Base-by-base conservation (phyloP, 2,329 filamentous ascomycete species). In the Rhynchosporium agropyri region DNA sequence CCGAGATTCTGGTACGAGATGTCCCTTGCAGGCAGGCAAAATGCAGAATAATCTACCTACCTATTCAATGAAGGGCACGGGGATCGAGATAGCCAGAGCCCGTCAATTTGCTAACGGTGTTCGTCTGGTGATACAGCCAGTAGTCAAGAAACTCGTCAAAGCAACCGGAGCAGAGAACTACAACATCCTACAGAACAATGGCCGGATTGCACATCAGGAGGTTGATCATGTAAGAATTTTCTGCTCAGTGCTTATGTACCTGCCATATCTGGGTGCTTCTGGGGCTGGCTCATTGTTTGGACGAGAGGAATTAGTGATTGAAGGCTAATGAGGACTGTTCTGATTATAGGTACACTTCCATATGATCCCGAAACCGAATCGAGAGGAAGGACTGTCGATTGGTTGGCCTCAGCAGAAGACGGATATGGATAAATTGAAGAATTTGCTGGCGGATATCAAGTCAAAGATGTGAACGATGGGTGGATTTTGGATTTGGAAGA, bases 101-200 rank as follows among this genome's bases (percentile, higher is more conserved):
- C 6, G 9, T 5, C 9, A 9, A 63, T 55, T 20, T 13, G 48
- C 45, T 60, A 60, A 63, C 67, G 51, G 62, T 33, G 15, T 7
- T n/a, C 20, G 20, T 20, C 20, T 28, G 8, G 43, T 28, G 28
- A 5, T 26, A 51, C 62, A 89, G 82, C 89, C 91, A 49, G 86
- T 96, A 15, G 89, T 91, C 54, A 97, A 97, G 84, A 94, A 90
- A 77, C 85, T 99, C 54, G 92, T 89, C 55, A 77, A 81, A 26
- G 94, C 92, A 33, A 87, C 85, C 3, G 91, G 91, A 43, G 88
- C 89, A 3, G 80, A 81, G 58, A 84, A 98, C 77, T 99, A 92
- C 82, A 99, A 99, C 74, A 84, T 99, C 55, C 80, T 99, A 64
- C 95, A 99, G 80, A 99, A 99, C 80, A 99, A 99, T 74, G 95